A percentile compares a stretch with the other conserved stretches of the same genome.
Evolutionary conservation across 2,329 filamentous ascomycete genomes (phyloP).

Genomic region (Trichoderma semiorbis): DNA sequence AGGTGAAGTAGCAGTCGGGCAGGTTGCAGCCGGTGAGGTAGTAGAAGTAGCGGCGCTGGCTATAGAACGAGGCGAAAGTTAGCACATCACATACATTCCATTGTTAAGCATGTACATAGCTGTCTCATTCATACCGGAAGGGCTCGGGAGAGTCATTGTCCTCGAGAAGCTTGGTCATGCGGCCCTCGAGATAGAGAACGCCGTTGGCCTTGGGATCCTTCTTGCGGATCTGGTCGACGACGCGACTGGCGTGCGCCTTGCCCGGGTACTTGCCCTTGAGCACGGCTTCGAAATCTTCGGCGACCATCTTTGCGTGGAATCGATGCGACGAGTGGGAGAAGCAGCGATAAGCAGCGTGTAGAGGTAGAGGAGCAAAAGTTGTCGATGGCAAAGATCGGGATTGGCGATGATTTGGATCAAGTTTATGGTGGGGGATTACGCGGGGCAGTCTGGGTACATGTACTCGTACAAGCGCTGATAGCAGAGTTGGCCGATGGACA

Average conservation of each 20-base stretch:
- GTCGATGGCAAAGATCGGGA: not conserved
- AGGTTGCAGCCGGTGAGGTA: conserved; percentile 84
- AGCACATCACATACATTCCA: not conserved
- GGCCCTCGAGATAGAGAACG: conserved; percentile 83
- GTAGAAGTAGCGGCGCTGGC: conserved; percentile 90
- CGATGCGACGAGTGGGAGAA: not conserved
- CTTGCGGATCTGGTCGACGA: conserved; percentile 72
- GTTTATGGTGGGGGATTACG: conserved; percentile 14
- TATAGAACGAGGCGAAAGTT: conserved; percentile 31
- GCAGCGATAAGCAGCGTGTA: not conserved
- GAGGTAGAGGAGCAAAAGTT: not conserved
- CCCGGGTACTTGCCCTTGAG: conserved; percentile 70
- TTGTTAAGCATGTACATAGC: not conserved
- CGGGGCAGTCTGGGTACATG: conserved; percentile 5
- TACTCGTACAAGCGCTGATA: not conserved
- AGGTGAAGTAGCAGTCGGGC: conserved; percentile 75
- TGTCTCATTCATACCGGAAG: conserved; percentile 59
- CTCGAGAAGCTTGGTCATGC: conserved; percentile 76
- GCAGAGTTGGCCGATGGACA: conserved; percentile 2
- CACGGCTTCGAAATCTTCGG: conserved; percentile 47
- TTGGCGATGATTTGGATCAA: not conserved
- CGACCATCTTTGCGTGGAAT: conserved; percentile 30
- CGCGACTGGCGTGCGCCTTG: conserved; percentile 79
- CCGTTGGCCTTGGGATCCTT: conserved; percentile 63
- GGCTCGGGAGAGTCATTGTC: conserved; percentile 82